Base-by-base conservation (phyloP, 495 filamentous ascomycete species). In the Xylaria castorea region DNA sequence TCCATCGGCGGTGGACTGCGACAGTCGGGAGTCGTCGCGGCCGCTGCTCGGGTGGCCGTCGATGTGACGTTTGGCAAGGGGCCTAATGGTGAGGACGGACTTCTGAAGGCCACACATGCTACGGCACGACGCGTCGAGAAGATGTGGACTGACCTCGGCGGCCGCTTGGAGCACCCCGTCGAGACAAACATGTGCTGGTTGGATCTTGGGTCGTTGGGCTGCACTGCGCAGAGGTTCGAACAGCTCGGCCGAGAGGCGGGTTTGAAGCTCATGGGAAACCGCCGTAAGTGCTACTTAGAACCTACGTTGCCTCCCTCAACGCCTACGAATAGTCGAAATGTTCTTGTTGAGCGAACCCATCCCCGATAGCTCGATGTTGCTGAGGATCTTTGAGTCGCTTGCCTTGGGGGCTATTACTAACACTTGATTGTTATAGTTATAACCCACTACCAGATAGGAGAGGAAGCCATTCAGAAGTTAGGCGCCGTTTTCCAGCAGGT, bases 131-230 rank as follows among this genome's bases (percentile, higher is more conserved):
- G 80, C 61, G 84, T 95, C 36, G 90, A 85, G 48, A 81, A 83
- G 34, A 80, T 88, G 72, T 93, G 92, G 92, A 86, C 81, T 9
- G 81, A 78, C 3, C 81, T 89, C 25, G 91, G 91, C 0, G 89
- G 91, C 5, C 83, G 84, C 77, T 73, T 89, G 67, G 58, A 74
- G 50, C 79, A 86, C 40, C 86, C 87, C 57, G 89, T 89, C 12
- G 91, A 97, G 79, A 97, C 94, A 48, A 97, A 97, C 78, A 97
- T 97, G 92, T 89, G 94, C 9, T 97, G 93, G 94, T 77, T 97
- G 71, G 91, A 97, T 80, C 82, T 96, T 16, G 87, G 88, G 30
- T 83, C 71, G 11, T 66, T 77, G 22, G 85, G 85, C 0, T 80
- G 88, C 44, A 76, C 66, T 8, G 73, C 71, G 14, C 78, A 87